These are phyloP conservation scores for Strobilomyces confusus DNA, from an alignment of 768 basidiomycete genomes.

Conservation along the genomic window DNA sequence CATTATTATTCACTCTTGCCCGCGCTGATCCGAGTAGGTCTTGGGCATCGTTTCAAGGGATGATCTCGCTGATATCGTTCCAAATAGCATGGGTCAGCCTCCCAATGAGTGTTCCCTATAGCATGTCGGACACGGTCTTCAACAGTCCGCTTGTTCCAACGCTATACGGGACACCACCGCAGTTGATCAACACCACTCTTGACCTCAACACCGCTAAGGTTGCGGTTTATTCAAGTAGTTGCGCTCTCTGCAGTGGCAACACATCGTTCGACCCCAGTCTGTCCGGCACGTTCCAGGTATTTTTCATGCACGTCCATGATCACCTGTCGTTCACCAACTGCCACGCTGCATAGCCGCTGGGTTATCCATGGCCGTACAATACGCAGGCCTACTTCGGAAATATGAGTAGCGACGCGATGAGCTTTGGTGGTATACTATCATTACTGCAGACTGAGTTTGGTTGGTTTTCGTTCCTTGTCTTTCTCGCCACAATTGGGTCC, in stretches of 20 bases:
- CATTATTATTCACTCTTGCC: not conserved
- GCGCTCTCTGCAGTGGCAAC: slow-evolving; percentile 20
- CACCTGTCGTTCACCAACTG: not conserved
- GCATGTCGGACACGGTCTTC: slow-evolving; percentile 12
- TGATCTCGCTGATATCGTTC: not conserved
- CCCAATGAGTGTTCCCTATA: slow-evolving; percentile 11
- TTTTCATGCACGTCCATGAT: not conserved
- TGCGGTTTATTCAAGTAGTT: slow-evolving; percentile 19
- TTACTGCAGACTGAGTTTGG: slow-evolving; percentile 14
- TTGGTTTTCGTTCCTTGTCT: not conserved
- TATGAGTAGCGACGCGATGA: slow-evolving; percentile 12
- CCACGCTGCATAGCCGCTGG: not conserved
- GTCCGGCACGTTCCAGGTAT: slow-evolving; percentile 16
- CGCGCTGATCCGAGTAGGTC: not conserved
- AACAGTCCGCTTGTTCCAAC: slow-evolving; percentile 16
- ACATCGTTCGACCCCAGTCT: slow-evolving; percentile 11
- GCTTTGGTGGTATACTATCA: slow-evolving; percentile 14
- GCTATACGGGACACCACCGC: slow-evolving; percentile 15
- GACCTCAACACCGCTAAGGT: slow-evolving; percentile 17
- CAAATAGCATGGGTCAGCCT: slow-evolving; percentile 17
- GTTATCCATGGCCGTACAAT: slow-evolving; percentile 14
- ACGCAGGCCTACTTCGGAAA: slow-evolving; percentile 9
- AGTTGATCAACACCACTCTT: slow-evolving; percentile 15
- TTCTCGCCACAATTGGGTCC: not conserved
- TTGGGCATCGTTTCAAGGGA: not conserved